Percentiles rank a stretch among this genome's conserved stretches.
Evolutionary conservation across 2,329 filamentous ascomycete species (phyloP).

Genomic region (Neopestalotiopsis rosae): DNA sequence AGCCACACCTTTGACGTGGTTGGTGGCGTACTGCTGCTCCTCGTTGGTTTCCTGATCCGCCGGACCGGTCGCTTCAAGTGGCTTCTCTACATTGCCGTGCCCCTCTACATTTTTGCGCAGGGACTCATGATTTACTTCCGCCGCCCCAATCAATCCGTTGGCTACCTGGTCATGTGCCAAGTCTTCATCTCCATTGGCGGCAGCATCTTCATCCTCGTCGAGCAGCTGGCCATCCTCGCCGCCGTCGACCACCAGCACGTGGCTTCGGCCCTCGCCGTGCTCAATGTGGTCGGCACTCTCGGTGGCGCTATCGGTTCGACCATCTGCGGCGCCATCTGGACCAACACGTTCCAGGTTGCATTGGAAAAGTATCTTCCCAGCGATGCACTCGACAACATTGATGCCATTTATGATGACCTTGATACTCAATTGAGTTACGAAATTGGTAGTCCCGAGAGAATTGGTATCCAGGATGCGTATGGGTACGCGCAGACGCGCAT

Average conservation of each 20-base stretch:
- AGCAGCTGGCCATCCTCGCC: slow-evolving; percentile 62
- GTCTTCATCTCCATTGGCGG: slow-evolving; percentile 60
- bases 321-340: slow-evolving; percentile 67
- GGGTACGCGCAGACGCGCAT: slow-evolving; percentile 48
- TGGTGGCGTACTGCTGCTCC: slow-evolving; percentile 46
- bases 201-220: slow-evolving; percentile 58
- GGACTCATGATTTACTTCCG: slow-evolving; percentile 62
- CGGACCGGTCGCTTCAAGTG: slow-evolving; percentile 55
- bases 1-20: slow-evolving; percentile 46
- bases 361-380: slow-evolving; percentile 54
- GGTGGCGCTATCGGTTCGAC: slow-evolving; percentile 61
- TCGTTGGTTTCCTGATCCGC: slow-evolving; percentile 49
- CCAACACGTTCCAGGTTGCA: slow-evolving; percentile 54
- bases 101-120: slow-evolving; percentile 54
- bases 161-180: slow-evolving; percentile 61
- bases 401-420: slow-evolving; percentile 55
- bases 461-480: slow-evolving; percentile 63
- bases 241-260: slow-evolving; percentile 60
- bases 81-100: slow-evolving; percentile 39
- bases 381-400: slow-evolving; percentile 41
- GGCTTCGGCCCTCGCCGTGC: slow-evolving; percentile 59
- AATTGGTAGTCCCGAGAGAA: slow-evolving; percentile 50
- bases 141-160: slow-evolving; percentile 49
- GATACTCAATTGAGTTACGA: slow-evolving; percentile 54
- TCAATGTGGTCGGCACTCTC: slow-evolving; percentile 59